phyloP scores from a whole-genome alignment of 768 basidiomycete species.

The Lactifluus piperatus region DNA sequence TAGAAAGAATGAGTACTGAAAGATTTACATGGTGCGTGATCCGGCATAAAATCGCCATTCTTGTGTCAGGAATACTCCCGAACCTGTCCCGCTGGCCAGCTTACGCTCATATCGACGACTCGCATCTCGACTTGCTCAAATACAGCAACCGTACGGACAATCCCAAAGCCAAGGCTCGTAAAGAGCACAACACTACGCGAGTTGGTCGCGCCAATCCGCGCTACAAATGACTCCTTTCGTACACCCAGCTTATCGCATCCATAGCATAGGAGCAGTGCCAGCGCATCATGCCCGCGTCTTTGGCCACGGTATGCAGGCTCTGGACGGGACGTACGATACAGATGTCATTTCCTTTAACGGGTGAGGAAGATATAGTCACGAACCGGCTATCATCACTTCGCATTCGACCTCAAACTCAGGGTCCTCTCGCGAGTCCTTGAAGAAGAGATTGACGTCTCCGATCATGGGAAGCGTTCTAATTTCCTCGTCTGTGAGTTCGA shows the following conservation, averaged over 20 bases:
- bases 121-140: slow-evolving; percentile 85
- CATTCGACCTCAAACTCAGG: too few species aligned
- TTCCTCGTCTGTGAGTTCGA: too few species aligned
- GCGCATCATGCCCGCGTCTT: slow-evolving; percentile 55
- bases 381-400: too few species aligned
- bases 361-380: too few species aligned
- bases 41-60: too few species aligned
- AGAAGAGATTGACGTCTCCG: slow-evolving; percentile 89
- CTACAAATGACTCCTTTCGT: slow-evolving; percentile 46
- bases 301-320: slow-evolving; percentile 60
- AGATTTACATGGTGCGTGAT: too few species aligned
- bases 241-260: slow-evolving; percentile 38
- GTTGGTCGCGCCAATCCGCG: slow-evolving; percentile 65
- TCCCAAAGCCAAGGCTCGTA: slow-evolving; percentile 65
- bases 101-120: slow-evolving; percentile 6
- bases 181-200: slow-evolving; percentile 52
- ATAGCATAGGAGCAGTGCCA: slow-evolving; percentile 62
- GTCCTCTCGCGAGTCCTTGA: slow-evolving; percentile 46
- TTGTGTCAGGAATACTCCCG: slow-evolving; percentile 2
- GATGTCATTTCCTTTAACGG: too few species aligned
- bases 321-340: slow-evolving; percentile 23
- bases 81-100: slow-evolving; percentile 1
- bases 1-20: too few species aligned
- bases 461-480: too few species aligned
- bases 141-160: slow-evolving; percentile 59